These are phyloP conservation scores for Metschnikowia hibisci DNA, from an alignment of 805 yeast species.

Conservation along the genomic window DNA sequence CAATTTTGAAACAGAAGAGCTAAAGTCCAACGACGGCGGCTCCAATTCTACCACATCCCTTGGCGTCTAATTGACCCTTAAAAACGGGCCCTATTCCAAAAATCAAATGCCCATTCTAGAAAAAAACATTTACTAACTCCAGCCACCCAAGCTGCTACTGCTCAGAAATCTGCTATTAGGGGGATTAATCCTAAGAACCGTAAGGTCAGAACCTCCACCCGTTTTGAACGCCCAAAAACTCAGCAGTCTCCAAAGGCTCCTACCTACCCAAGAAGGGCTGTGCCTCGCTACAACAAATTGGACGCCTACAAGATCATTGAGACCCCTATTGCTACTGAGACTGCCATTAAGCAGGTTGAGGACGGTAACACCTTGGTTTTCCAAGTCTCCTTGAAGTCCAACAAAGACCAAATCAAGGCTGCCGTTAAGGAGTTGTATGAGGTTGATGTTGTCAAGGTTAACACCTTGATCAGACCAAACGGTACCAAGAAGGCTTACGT, in stretches of 20 bases:
- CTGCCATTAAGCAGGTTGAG: conserved; percentile 99
- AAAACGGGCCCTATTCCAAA: too few relatives aligned
- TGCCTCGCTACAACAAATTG: conserved; percentile 95
- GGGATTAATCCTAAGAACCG: conserved; percentile 88
- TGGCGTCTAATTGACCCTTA: too few relatives aligned
- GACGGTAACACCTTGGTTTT: conserved; percentile 98
- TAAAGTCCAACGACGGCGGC: too few relatives aligned
- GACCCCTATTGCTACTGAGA: conserved; percentile 95
- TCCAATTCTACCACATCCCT: too few relatives aligned
- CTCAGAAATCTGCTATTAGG: conserved; percentile 98
- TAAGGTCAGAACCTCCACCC: conserved; percentile 91
- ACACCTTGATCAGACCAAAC: conserved; percentile 97
- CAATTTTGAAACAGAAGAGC: background rate
- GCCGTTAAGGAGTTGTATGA: conserved; percentile 98
- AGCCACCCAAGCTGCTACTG: conserved; percentile 83
- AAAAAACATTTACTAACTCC: conserved; percentile 24
- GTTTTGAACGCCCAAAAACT: conserved; percentile 98
- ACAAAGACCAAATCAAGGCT: conserved; percentile 97
- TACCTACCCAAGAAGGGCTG: conserved; percentile 91
- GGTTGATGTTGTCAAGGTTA: conserved; percentile 89
- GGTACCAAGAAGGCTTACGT: conserved; percentile 99
- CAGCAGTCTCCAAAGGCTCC: conserved; percentile 91
- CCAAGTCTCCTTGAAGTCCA: conserved; percentile 95
- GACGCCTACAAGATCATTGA: conserved; percentile 94
- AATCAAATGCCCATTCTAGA: too few relatives aligned